phyloP scores from a whole-genome alignment of 225 moss, liverwort and hornwort genomes.

The Pseudoscleropodium purum region DNA sequence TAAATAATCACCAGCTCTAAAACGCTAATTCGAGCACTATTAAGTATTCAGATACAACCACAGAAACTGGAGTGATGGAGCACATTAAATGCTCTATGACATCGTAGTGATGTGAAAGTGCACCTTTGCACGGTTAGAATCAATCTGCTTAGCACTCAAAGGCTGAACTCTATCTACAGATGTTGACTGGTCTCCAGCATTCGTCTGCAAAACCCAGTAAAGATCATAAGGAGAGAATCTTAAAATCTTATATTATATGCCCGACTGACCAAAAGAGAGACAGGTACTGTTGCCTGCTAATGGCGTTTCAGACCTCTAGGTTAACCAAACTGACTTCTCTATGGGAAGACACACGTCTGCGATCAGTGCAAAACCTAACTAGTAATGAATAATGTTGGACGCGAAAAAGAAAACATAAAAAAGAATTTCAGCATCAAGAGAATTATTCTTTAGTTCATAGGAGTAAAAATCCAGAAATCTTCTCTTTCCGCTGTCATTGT shows the following conservation, averaged over 20 bases:
- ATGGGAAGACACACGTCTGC: not conserved
- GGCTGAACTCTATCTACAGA: slow-evolving; percentile 1
- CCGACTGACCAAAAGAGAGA: not conserved
- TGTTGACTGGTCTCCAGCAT: slow-evolving; percentile 19
- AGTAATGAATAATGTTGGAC: not conserved
- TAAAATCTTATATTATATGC: not conserved
- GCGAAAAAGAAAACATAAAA: not conserved
- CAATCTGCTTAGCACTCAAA: slow-evolving; percentile 14
- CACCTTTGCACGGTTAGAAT: slow-evolving; percentile 33
- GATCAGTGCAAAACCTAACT: not conserved
- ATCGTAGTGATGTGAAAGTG: not conserved
- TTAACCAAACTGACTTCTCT: not conserved
- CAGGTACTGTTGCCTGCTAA: not conserved
- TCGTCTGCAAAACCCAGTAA: slow-evolving; percentile 25
- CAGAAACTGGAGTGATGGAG: not conserved
- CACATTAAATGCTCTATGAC: not conserved
- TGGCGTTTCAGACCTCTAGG: not conserved
- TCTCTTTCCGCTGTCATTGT: not conserved
- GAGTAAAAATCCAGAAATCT: not conserved
- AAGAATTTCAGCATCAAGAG: not conserved
- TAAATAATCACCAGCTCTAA: not conserved
- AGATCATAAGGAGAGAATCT: not conserved
- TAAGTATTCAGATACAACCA: not conserved
- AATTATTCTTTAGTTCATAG: not conserved
- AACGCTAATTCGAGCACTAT: not conserved